These are phyloP conservation scores for Candida sp. DNA, from an alignment of 1,139 yeast species.

Conservation along the genomic window DNA sequence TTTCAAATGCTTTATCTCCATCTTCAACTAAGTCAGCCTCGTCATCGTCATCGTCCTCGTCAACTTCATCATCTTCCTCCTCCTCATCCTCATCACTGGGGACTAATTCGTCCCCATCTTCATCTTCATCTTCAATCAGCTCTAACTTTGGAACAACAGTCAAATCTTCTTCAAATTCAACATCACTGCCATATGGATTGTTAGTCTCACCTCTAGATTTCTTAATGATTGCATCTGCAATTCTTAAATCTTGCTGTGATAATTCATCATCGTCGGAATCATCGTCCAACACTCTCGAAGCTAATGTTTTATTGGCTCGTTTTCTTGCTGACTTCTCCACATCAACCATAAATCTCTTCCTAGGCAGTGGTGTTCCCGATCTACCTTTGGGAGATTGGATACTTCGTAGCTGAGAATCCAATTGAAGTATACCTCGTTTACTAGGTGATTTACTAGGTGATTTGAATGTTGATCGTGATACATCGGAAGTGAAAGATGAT, in stretches of 20 bases:
- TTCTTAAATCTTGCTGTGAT: conserved; percentile 32
- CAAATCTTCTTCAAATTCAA: conserved; percentile 29
- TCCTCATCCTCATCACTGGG: conserved; percentile 19
- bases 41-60: conserved; percentile 4
- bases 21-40: neutral
- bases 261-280: conserved; percentile 28
- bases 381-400: conserved; percentile 39
- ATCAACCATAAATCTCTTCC: conserved; percentile 35
- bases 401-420: neutral
- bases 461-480: conserved; percentile 4
- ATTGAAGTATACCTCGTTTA: conserved; percentile 6
- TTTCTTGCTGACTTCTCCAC: conserved; percentile 50
- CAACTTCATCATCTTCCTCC: conserved; percentile 7
- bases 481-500: neutral
- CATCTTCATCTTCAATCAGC: conserved; percentile 4
- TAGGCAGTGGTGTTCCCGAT: conserved; percentile 45
- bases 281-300: conserved; percentile 32
- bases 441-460: conserved; percentile 6
- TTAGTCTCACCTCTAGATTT: conserved; percentile 17
- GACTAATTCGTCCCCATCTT: conserved; percentile 12
- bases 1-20: neutral
- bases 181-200: conserved; percentile 24
- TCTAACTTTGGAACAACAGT: conserved; percentile 1
- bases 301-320: conserved; percentile 37
- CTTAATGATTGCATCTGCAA: conserved; percentile 43